Percentiles rank a stretch among this genome's conserved stretches.
Evolutionary conservation across 352 stramenopile species (phyloP).

Genomic region (Elongisporangium undulatum): DNA sequence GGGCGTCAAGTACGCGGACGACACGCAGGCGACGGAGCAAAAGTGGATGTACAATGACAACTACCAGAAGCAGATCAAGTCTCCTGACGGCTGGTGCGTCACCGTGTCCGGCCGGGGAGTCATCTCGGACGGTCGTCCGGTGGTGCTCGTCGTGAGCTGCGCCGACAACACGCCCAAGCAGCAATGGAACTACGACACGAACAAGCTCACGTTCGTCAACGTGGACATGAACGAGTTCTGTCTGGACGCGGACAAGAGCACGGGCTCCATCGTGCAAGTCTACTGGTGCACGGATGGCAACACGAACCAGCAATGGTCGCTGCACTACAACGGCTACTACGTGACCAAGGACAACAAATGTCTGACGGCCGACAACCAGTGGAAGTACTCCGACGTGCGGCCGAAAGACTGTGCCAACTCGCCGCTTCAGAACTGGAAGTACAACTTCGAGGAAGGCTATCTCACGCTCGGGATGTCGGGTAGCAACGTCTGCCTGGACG

Average conservation of each 20-base stretch:
- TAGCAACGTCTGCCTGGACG: neutral
- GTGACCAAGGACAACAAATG: constrained; percentile 4
- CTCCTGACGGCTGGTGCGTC: neutral
- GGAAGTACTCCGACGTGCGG: neutral
- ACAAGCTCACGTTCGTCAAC: neutral
- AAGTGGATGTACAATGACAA: neutral
- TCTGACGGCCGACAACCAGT: neutral
- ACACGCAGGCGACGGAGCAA: neutral
- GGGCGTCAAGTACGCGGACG: neutral
- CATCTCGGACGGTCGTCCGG: neutral
- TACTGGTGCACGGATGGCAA: neutral
- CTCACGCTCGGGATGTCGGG: constrained; percentile 1
- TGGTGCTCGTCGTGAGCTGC: neutral
- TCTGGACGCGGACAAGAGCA: neutral
- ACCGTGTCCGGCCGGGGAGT: neutral
- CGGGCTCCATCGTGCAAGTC: neutral
- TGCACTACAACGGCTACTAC: constrained; percentile 6
- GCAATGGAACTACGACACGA: neutral
- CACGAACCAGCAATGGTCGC: constrained; percentile 4
- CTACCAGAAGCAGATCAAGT: neutral
- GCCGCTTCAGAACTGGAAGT: constrained; percentile 8
- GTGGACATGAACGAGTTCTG: neutral
- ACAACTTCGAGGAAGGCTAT: constrained; percentile 3
- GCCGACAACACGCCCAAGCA: neutral
- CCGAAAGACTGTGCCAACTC: constrained; percentile 1